Evolutionary conservation across 805 yeast species (phyloP).

Genomic region (Pichia ethanolica): DNA sequence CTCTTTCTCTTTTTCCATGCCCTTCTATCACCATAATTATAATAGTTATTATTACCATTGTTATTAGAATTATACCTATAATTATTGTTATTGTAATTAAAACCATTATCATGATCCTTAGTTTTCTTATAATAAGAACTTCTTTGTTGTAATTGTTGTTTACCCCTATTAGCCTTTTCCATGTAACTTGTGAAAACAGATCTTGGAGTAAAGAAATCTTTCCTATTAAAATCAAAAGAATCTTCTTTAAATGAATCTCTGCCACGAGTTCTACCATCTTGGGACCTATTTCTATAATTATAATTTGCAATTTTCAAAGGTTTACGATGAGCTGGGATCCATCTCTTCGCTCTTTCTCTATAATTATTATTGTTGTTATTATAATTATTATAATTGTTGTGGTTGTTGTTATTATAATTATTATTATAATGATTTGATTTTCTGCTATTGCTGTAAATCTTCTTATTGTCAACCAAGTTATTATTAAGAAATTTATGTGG

Average conservation of each 20-base stretch:
- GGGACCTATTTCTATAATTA: conserved; percentile 15
- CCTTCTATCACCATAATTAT: conserved; percentile 17
- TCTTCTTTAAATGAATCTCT: conserved; percentile 15
- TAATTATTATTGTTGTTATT: conserved; percentile 1
- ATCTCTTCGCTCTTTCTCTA: conserved; percentile 13
- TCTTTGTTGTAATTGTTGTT: conserved; percentile 10
- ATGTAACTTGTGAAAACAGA: conserved; percentile 63
- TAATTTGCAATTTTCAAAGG: conserved; percentile 25
- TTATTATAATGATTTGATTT: not conserved
- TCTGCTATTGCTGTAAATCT: not conserved
- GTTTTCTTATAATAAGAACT: conserved; percentile 7
- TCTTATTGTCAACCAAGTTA: not conserved
- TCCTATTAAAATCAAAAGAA: conserved; percentile 42
- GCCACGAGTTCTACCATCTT: conserved; percentile 15
- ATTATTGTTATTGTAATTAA: conserved; percentile 6
- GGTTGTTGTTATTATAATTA: not conserved
- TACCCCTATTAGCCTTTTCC: conserved; percentile 46
- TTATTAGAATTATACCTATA: conserved; percentile 6
- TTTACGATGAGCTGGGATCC: conserved; percentile 19
- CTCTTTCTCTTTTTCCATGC: conserved; percentile 25
- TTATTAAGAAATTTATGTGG: conserved; percentile 6
- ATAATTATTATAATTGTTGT: not conserved
- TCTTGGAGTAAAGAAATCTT: conserved; percentile 74
- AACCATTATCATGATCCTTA: conserved; percentile 1
- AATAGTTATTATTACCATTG: not conserved